Percentiles rank a stretch among this genome's conserved stretches.
Evolutionary conservation across 2,329 filamentous ascomycete genomes (phyloP).

Genomic region (Aureobasidium sp.): DNA sequence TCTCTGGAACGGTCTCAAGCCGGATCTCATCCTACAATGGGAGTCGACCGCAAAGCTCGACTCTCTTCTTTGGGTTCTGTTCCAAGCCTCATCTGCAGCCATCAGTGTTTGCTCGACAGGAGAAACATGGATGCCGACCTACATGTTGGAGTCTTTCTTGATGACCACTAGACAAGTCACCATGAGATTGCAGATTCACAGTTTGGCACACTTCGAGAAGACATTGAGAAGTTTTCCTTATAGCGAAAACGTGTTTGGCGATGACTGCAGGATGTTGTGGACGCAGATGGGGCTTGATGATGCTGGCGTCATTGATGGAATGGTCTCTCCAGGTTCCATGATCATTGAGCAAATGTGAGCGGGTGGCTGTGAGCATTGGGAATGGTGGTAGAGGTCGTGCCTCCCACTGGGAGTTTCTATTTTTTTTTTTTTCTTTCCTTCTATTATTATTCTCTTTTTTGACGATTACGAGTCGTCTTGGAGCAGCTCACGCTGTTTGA

Average conservation of each 20-base stretch:
- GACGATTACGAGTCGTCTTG: not conserved
- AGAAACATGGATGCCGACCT: conserved; percentile 8
- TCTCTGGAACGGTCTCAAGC: conserved; percentile 13
- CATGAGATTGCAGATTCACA: not conserved
- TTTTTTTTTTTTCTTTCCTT: not conserved
- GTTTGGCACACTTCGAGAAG: not conserved
- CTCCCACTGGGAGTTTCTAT: not conserved
- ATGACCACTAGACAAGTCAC: conserved; percentile 4
- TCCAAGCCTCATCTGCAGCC: conserved; percentile 9
- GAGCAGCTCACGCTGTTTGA: not conserved
- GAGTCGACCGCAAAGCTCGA: conserved; percentile 1
- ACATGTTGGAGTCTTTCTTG: conserved; percentile 10
- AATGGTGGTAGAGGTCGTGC: not conserved
- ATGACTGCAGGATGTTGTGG: conserved; percentile 6
- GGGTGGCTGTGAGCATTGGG: not conserved
- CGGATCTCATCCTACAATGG: conserved; percentile 3
- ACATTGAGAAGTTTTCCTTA: not conserved
- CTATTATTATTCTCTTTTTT: not conserved
- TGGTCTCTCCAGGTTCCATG: not conserved
- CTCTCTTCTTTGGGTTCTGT: conserved; percentile 4
- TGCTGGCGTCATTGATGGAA: not conserved
- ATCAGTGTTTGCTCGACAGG: conserved; percentile 1
- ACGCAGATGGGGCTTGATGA: conserved; percentile 2
- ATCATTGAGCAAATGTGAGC: conserved; percentile 1
- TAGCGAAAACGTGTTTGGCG: conserved; percentile 9